Evolutionary conservation across 129 eudicot species (phyloP).

Genomic region (Flaveria brownii): DNA sequence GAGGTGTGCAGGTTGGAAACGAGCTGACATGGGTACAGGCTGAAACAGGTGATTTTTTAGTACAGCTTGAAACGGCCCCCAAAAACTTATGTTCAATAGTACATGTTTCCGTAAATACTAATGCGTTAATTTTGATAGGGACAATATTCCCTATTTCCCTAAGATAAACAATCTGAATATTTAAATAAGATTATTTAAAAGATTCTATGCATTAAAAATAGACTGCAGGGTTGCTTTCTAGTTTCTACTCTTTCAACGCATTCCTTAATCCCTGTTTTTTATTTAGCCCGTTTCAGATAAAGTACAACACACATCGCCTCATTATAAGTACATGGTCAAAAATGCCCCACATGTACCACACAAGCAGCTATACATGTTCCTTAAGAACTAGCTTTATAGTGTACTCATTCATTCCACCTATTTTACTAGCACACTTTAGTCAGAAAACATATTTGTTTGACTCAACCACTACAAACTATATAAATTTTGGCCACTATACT

Average conservation of each 20-base stretch:
- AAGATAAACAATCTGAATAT: background rate
- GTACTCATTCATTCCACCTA: slow-evolving; percentile 4
- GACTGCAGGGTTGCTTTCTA: background rate
- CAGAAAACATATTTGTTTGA: background rate
- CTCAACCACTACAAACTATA: background rate
- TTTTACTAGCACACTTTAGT: background rate
- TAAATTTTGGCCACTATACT: background rate
- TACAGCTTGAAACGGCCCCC: background rate
- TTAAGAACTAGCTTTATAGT: background rate
- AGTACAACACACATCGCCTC: background rate
- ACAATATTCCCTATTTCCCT: background rate
- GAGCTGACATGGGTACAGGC: background rate
- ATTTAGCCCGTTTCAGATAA: background rate
- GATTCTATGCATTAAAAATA: background rate
- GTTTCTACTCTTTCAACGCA: background rate
- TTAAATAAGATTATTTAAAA: background rate
- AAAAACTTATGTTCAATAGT: background rate
- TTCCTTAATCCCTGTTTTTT: background rate
- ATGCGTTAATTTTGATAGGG: background rate
- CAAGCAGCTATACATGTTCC: background rate
- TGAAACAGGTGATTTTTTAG: background rate
- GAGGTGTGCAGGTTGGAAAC: background rate
- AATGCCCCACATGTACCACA: background rate
- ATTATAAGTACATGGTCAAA: background rate
- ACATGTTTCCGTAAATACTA: background rate